Base-by-base conservation (phyloP, 2,329 filamentous ascomycete species). In the Zalaria sp. region DNA sequence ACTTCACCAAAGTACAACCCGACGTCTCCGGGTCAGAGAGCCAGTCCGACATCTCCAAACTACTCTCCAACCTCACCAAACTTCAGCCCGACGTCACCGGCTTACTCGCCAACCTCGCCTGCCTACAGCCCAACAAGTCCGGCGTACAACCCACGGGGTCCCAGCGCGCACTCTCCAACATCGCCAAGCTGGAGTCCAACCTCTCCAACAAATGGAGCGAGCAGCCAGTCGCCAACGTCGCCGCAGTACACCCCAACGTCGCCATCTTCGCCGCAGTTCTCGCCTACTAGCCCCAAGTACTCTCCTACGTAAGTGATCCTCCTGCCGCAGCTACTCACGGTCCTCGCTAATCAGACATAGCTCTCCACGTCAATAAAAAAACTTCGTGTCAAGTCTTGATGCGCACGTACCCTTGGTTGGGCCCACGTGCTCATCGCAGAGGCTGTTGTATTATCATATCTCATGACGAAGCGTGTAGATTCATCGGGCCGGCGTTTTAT, bases 11-110 rank as follows among this genome's bases (percentile, higher is more conserved):
- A 28, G 8, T 45, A 46, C 45, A 54, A 49, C 41, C 62, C 64
- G 1, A 65, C 65, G 1, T 77, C 72, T 10, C 73, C 74, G 10
- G 43, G 38, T 31, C 39, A 45, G 31, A 69, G 67, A 43, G 67
- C 65, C 48, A 65, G 63, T 25, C 63, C 63, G 4, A 66, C 63
- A 39, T 75, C 71, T 4, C 72, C 63, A 8, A 57, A 59, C 32
- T 65, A 65, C 49, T 64, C 60, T 34, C 66, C 73, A 18, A 75
- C 73, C 0, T 77, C 73, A 34, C 75, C 75, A 5, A 72, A 68
- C 45, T 78, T 77, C 58, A 74, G 69, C 43, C 72, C 74, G 8
- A 75, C 74, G 3, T 76, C 72, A 25, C 74, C 75, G 27, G 70
- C 65, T 34, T 71, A 69, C 57, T 69, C 66, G 38, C 68, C 68